These are phyloP conservation scores for Daldinia sp. DNA, from an alignment of 2,329 filamentous ascomycete genomes.

Conservation along the genomic window DNA sequence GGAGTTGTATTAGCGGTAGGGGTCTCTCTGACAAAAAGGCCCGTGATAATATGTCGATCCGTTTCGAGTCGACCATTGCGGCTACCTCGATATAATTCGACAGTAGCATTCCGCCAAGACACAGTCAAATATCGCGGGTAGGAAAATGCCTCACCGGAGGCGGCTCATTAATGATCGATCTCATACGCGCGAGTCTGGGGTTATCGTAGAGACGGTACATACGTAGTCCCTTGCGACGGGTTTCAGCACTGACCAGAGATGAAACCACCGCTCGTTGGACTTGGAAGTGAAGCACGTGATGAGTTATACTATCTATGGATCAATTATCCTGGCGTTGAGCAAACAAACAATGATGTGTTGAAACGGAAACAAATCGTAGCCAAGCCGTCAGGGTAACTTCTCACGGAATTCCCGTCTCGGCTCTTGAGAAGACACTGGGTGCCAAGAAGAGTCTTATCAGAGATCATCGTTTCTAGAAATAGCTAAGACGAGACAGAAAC, in stretches of 20 bases:
- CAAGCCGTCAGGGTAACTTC: slow-evolving; percentile 37
- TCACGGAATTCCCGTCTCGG: slow-evolving; percentile 30
- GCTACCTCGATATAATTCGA: slow-evolving; percentile 33
- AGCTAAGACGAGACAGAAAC: slow-evolving; percentile 44
- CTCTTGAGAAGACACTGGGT: slow-evolving; percentile 21
- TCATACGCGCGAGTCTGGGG: slow-evolving; percentile 29
- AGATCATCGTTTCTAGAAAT: slow-evolving; percentile 44
- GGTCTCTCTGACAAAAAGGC: slow-evolving; percentile 44
- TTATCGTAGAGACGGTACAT: slow-evolving; percentile 27
- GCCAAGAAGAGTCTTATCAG: slow-evolving; percentile 35
- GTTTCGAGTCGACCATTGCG: slow-evolving; percentile 46
- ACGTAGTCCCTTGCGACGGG: slow-evolving; percentile 34
- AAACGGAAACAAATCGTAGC: slow-evolving; percentile 43
- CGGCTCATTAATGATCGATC: slow-evolving; percentile 36
- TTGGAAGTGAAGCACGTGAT: slow-evolving; percentile 44
- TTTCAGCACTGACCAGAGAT: slow-evolving; percentile 47
- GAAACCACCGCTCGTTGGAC: slow-evolving; percentile 44
- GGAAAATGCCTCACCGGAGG: slow-evolving; percentile 48
- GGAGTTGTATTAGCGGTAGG: slow-evolving; percentile 35
- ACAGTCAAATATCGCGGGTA: slow-evolving; percentile 24
- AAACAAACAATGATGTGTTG: slow-evolving; percentile 34
- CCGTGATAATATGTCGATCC: slow-evolving; percentile 45
- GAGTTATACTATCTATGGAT: slow-evolving; percentile 15
- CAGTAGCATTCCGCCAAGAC: slow-evolving; percentile 41
- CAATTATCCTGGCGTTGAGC: slow-evolving; percentile 14